Evolutionary conservation across 2,329 filamentous ascomycete genomes (phyloP), one percentile per base, ranked within the genome.

Genomic region (Paecilomyces niveus): DNA sequence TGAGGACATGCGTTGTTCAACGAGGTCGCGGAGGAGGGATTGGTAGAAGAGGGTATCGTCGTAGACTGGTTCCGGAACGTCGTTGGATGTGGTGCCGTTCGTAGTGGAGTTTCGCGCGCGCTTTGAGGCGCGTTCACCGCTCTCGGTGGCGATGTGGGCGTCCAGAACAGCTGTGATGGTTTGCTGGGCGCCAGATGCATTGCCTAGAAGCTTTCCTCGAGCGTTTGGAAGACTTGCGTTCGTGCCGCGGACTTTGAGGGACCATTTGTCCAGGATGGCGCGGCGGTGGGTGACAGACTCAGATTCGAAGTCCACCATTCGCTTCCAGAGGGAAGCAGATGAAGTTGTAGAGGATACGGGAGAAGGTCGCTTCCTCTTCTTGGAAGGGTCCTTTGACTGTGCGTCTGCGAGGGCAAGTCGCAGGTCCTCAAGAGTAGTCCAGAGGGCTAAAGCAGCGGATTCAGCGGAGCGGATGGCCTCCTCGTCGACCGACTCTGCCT

Each of bases 1-100:
- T 55, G 92, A 89, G 0, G 86, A 82, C 65, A 89, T 89, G 60
- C 93, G 88, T 72, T 95, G 90, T 70, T 96, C 91, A 9, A 99
- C 89, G 1, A 99, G 85, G 69, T 96, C 91, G 72, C 96, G 95
- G 29, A 99, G 84, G 1, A 99, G 83, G 13, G 94, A 79, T 72
- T 96, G 91, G 76, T 99, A 99, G 74, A 97, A 97, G 71, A 95
- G 87, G 10, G 90, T 90, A 67, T 99, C 94, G 71, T 97, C 93
- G 77, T 94, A 99, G 65, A 96, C 86, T 74, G 71, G 67, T 87
- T 85, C 65, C 11, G 50, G 26, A 15, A 58, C 45, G 18, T 58
- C 51, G 5, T 62, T 61, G 11, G 58, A 53, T 15, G 50, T 53
- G 11, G 45, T 56, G n/a, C 57, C 55, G 39, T 58, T 59, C 24